A percentile compares a stretch with the other conserved stretches of the same genome.
phyloP scores from a whole-genome alignment of 2,329 filamentous ascomycete species.

The Fusarium floridanum region DNA sequence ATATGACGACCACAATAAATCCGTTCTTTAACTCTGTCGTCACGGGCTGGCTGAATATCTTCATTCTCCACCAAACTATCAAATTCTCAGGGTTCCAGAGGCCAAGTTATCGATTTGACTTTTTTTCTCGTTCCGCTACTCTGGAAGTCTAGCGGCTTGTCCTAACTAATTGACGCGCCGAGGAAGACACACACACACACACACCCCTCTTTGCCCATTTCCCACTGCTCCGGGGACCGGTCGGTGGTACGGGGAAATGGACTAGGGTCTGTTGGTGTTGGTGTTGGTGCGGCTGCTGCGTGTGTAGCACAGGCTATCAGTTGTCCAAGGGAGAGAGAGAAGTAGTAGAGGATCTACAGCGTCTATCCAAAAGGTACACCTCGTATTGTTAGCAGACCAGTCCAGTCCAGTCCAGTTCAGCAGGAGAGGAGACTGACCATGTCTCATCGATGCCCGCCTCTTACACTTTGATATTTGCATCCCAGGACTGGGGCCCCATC shows the following conservation, averaged over 20 bases:
- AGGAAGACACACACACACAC: constrained; percentile 6
- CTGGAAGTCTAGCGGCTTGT: constrained; percentile 36
- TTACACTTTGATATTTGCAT: constrained; percentile 31
- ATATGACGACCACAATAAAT: constrained; percentile 11
- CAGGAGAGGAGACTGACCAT: constrained; percentile 5
- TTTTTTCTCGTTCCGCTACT: constrained; percentile 7
- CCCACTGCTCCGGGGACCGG: constrained; percentile 21
- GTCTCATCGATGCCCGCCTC: constrained; percentile 36
- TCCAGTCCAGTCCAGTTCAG: constrained; percentile 7
- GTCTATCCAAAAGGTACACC: constrained; percentile 18
- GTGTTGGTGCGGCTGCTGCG: not conserved
- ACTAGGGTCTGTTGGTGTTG: not conserved
- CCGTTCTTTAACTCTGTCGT: constrained; percentile 17
- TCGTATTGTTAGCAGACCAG: constrained; percentile 9
- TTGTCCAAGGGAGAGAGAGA: not conserved
- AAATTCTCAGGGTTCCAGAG: constrained; percentile 14
- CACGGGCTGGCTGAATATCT: constrained; percentile 16
- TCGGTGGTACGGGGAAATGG: constrained; percentile 23
- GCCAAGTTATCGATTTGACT: constrained; percentile 5
- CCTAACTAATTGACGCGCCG: not conserved
- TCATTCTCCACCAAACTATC: constrained; percentile 31
- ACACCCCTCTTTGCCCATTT: constrained; percentile 28
- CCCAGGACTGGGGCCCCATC: constrained; percentile 30
- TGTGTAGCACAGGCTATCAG: constrained; percentile 11
- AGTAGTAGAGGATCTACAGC: constrained; percentile 6